Evolutionary conservation across 208 protist genomes (phyloP), one percentile per base, ranked within the genome.

Genomic region (Naegleria fowleri): DNA sequence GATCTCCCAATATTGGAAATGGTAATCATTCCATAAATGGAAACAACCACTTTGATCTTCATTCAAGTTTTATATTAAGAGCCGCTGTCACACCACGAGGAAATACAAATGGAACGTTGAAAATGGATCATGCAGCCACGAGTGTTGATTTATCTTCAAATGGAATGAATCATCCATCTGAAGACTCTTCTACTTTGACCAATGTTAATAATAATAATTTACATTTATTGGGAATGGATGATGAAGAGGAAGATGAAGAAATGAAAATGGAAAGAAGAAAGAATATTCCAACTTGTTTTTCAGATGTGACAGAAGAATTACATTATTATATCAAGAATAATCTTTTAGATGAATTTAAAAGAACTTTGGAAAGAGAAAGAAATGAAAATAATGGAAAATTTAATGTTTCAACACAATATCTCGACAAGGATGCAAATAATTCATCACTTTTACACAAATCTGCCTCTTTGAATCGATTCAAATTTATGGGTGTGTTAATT

Each of bases 401-500:
- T 1, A n/a, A n/a, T n/a, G n/a, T n/a, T n/a, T n/a, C n/a, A n/a
- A n/a, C 16, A 29, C 13, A 79, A 36, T 79, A 79, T 79, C 7
- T 79, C 9, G 83, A 86, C 7, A 86, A 86, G n/a, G 40, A 86
- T 48, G n/a, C 83, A 43, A 86, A 16, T 16, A 86, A 86, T 86
- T 48, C 22, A 1, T 43, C 83, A 48, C 38, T 86, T 0, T 5
- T 86, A 5, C 83, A 86, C 25, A 86, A 86, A 11, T 16, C 83
- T 43, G 83, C 83, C 38, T 22, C 39, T 48, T 43, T 38, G 13
- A 48, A 86, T 86, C 33, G 83, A 48, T 39, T 86, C n/a, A 48
- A 86, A 48, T 43, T 86, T 86, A 86, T 86, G n/a, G 19, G 40
- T 43, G 41, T 86, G 39, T 43, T 86, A 40, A 86, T 86, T 51